These are phyloP conservation scores for Albugo laibachii DNA, from an alignment of 352 stramenopile species.

Conservation along the genomic window DNA sequence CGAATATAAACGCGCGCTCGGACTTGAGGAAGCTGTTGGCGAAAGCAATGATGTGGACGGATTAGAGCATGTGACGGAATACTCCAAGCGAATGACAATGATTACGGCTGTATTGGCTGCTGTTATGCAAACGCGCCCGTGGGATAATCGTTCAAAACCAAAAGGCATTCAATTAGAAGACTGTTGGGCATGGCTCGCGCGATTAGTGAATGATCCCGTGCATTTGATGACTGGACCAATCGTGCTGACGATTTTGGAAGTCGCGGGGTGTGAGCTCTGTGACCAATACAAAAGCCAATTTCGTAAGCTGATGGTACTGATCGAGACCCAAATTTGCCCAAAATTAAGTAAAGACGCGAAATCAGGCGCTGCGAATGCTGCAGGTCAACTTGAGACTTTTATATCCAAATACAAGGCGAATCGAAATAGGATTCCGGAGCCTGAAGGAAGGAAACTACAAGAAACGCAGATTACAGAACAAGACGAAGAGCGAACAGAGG, in stretches of 20 bases:
- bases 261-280: conserved; percentile 43
- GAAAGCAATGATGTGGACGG: conserved; percentile 31
- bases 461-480: conserved; percentile 38
- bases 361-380: conserved; percentile 52
- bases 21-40: conserved; percentile 40
- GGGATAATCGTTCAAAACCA: conserved; percentile 27
- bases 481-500: conserved; percentile 48
- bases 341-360: conserved; percentile 48
- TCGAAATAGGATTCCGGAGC: conserved; percentile 26
- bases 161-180: conserved; percentile 32
- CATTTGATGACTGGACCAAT: conserved; percentile 51
- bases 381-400: conserved; percentile 50
- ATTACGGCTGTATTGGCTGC: conserved; percentile 40
- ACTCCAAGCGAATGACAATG: conserved; percentile 67
- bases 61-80: conserved; percentile 57
- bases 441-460: conserved; percentile 38
- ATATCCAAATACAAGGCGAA: conserved; percentile 49
- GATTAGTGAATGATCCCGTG: conserved; percentile 41
- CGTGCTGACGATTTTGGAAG: conserved; percentile 56
- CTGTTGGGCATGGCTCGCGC: conserved; percentile 50
- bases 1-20: conserved; percentile 44
- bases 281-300: conserved; percentile 53
- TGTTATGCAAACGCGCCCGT: conserved; percentile 46
- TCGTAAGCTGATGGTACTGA: conserved; percentile 53
- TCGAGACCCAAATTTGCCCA: conserved; percentile 37